Evolutionary conservation across 108 stramenopile genomes (phyloP).

Genomic region (Skeletonema tropicum): DNA sequence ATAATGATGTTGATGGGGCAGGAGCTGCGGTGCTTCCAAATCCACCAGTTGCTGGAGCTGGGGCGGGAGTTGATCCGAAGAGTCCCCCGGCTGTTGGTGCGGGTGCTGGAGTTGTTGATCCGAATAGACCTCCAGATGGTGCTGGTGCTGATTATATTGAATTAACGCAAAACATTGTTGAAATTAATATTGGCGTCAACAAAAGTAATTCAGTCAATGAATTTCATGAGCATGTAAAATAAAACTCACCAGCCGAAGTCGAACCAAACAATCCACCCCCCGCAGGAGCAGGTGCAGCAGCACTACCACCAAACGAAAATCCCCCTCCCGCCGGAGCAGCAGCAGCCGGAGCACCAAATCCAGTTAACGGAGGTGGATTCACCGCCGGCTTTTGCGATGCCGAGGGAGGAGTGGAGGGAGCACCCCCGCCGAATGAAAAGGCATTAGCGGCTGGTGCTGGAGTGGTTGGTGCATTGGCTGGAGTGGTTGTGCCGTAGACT

Average conservation of each 20-base stretch:
- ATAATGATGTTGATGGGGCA: slow-evolving; percentile 14
- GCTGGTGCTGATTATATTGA: slow-evolving; percentile 30
- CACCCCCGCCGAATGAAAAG: slow-evolving; percentile 3
- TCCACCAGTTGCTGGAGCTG: slow-evolving; percentile 31
- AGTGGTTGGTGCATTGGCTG: slow-evolving; percentile 14
- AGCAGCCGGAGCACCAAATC: neutral
- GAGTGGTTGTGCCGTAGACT: slow-evolving; percentile 31
- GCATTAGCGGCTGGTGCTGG: slow-evolving; percentile 8
- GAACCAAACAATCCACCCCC: slow-evolving; percentile 34
- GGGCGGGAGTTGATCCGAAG: slow-evolving; percentile 31
- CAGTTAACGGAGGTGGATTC: slow-evolving; percentile 20
- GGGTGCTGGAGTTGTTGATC: slow-evolving; percentile 20
- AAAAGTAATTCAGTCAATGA: neutral
- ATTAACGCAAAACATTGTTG: neutral
- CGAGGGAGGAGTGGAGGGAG: slow-evolving; percentile 25
- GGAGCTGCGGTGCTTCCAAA: slow-evolving; percentile 24
- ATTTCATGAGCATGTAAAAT: neutral
- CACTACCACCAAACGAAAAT: slow-evolving; percentile 1
- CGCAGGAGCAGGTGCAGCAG: slow-evolving; percentile 6
- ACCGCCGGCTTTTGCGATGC: slow-evolving; percentile 17
- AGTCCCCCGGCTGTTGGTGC: slow-evolving; percentile 23
- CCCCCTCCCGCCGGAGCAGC: slow-evolving; percentile 3
- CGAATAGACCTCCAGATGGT: slow-evolving; percentile 26
- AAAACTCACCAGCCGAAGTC: neutral
- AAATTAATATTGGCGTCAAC: neutral